Base-by-base conservation (phyloP, 345 rosid genomes). In the Sisymbrium irio region DNA sequence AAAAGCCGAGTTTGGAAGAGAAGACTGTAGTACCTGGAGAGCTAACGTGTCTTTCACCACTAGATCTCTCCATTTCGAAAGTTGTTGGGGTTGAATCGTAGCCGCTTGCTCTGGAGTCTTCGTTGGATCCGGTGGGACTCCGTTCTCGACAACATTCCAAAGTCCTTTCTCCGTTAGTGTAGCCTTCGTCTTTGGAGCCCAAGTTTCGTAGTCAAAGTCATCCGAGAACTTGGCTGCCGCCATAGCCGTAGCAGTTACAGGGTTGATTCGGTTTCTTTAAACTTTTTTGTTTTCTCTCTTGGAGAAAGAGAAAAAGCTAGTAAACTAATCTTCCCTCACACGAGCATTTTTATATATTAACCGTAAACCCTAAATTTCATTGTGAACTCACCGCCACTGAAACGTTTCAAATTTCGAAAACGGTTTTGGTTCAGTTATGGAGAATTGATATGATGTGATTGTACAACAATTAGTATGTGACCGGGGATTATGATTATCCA, bases 71-170 rank as follows among this genome's bases (percentile, higher is more conserved):
- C 72, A 53, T 49, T 4, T 10, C 0, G 62, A 39, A 2, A 53
- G 72, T 0, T 67, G 39, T 15, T 25, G 13, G 18, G 28, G 0
- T 44, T 30, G 33, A 13, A 69, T 56, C 10, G 18, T 18, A 0
- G 64, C 32, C 6, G 22, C 8, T 30, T 13, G 3, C 9, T 68
- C 41, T 9, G 64, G 73, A 13, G 12, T 9, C 42, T 56, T 69
- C 11, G 46, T 14, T 7, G 45, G 58, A 58, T 58, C 57, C 3
- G 57, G 58, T 0, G 66, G 57, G 47, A 42, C 30, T 69, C 64
- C 64, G 18, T 42, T 42, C 2, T 56, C 62, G 7, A 69, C 73
- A 5, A 69, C 64, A 2, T 69, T 44, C 72, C 72, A 67, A 2
- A 67, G 62, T 39, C 51, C 72, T 67, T 53, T 4, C 62, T 53